Percentiles rank a stretch among this genome's conserved stretches.
Evolutionary conservation across 2,329 filamentous ascomycete genomes (phyloP).

Genomic region (Aspergillus sp.): DNA sequence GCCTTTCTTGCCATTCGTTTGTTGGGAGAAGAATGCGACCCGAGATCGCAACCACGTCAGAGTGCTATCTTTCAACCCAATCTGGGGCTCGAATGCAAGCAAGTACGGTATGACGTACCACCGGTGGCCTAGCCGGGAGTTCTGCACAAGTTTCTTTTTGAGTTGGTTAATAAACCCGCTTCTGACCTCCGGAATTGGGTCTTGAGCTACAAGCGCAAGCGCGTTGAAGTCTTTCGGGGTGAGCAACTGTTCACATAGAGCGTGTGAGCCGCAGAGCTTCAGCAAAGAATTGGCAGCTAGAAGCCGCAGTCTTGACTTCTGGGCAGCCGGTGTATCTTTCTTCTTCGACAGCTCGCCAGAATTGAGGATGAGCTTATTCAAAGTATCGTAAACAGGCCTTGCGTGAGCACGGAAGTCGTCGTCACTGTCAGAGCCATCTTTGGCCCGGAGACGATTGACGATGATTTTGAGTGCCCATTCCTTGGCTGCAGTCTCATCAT

Average conservation of each 20-base stretch:
- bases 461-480: slow-evolving; percentile 79
- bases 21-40: slow-evolving; percentile 62
- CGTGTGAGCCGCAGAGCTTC: slow-evolving; percentile 77
- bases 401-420: slow-evolving; percentile 54
- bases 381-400: slow-evolving; percentile 70
- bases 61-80: slow-evolving; percentile 70
- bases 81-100: slow-evolving; percentile 82
- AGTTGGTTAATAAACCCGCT: slow-evolving; percentile 77
- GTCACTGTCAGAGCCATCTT: slow-evolving; percentile 50
- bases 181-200: slow-evolving; percentile 71
- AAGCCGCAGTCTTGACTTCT: slow-evolving; percentile 78
- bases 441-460: slow-evolving; percentile 77
- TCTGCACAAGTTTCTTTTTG: slow-evolving; percentile 64
- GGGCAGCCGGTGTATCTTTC: slow-evolving; percentile 71
- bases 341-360: slow-evolving; percentile 79
- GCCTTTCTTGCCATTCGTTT: slow-evolving; percentile 37
- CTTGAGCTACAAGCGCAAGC: slow-evolving; percentile 78
- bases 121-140: slow-evolving; percentile 71
- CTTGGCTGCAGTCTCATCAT: slow-evolving; percentile 82
- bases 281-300: slow-evolving; percentile 76
- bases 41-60: slow-evolving; percentile 89
- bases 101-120: slow-evolving; percentile 92
- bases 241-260: slow-evolving; percentile 71
- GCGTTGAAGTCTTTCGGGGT: slow-evolving; percentile 74
- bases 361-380: slow-evolving; percentile 72